These are phyloP conservation scores for Solanum chilense DNA, from an alignment of 257 asterid genomes.

Conservation along the genomic window DNA sequence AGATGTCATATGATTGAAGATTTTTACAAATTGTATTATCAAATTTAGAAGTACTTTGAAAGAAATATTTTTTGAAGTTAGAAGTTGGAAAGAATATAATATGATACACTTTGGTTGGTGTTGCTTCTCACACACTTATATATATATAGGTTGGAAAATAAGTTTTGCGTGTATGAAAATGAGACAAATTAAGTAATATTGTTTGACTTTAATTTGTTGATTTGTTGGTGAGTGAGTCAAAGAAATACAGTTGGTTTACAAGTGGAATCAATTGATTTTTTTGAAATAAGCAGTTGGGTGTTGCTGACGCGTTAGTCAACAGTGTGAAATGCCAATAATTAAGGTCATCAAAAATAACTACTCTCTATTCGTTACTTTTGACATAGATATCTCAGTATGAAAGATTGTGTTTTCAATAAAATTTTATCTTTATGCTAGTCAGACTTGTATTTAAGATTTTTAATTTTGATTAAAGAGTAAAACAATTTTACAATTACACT, in stretches of 20 bases:
- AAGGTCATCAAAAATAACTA: neutral
- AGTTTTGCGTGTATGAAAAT: neutral
- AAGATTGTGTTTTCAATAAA: no score
- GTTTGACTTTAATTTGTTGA: neutral
- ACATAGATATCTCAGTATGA: no score
- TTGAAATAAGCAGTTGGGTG: neutral
- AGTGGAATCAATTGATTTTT: neutral
- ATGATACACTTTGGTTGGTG: neutral
- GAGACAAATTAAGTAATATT: neutral
- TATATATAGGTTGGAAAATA: neutral
- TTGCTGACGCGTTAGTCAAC: neutral
- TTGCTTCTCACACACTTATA: neutral
- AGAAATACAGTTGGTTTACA: neutral
- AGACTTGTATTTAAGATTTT: no score
- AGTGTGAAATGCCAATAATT: neutral
- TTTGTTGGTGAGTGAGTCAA: neutral
- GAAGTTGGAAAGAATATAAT: neutral
- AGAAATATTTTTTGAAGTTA: neutral
- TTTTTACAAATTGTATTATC: neutral
- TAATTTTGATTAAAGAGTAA: no score
- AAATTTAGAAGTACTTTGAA: neutral
- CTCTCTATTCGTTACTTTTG: neutral
- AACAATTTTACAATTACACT: accelerated
- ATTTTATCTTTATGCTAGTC: no score
- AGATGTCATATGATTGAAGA: neutral